Conservation (phyloP, 1,139 yeast species). For the Debaryomycetaceae sp. region DNA sequence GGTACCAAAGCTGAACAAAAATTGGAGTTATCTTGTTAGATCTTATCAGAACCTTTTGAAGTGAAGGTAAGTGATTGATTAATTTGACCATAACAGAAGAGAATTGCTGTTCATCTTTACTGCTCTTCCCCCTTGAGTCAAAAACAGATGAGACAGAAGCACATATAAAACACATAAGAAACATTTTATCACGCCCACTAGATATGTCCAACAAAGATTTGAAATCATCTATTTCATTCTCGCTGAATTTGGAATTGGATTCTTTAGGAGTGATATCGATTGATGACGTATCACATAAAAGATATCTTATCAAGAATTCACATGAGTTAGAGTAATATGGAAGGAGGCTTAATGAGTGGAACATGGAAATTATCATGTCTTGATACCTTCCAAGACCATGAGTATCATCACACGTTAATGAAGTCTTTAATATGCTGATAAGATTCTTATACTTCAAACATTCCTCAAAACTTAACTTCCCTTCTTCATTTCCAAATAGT, state of each 20-base stretch:
- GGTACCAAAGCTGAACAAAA: conserved; percentile 31
- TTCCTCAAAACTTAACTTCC: conserved; percentile 25
- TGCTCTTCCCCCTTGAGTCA: conserved; percentile 14
- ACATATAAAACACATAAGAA: conserved; percentile 22
- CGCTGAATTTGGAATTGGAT: conserved; percentile 11
- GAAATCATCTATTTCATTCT: conserved; percentile 18
- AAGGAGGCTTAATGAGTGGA: conserved; percentile 16
- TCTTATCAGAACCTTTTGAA: conserved; percentile 21
- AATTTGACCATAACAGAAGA: conserved; percentile 18
- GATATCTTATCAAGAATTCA: conserved; percentile 37
- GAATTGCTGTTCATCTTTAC: conserved; percentile 14
- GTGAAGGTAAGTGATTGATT: conserved; percentile 18
- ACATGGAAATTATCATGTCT: conserved; percentile 10
- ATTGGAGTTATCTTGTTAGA: conserved; percentile 14
- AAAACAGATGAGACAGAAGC: conserved; percentile 23
- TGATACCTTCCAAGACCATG: background rate
- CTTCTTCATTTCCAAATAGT: conserved; percentile 16
- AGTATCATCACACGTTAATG: conserved; percentile 2
- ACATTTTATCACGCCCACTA: conserved; percentile 13
- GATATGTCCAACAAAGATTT: conserved; percentile 21
- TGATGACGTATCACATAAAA: conserved; percentile 42
- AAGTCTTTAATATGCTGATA: conserved; percentile 16
- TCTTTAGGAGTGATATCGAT: conserved; percentile 14
- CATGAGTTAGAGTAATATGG: conserved; percentile 21
- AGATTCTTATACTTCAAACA: conserved; percentile 38